phyloP scores from a whole-genome alignment of 208 protist genomes.

The Novymonas esmeraldas region DNA sequence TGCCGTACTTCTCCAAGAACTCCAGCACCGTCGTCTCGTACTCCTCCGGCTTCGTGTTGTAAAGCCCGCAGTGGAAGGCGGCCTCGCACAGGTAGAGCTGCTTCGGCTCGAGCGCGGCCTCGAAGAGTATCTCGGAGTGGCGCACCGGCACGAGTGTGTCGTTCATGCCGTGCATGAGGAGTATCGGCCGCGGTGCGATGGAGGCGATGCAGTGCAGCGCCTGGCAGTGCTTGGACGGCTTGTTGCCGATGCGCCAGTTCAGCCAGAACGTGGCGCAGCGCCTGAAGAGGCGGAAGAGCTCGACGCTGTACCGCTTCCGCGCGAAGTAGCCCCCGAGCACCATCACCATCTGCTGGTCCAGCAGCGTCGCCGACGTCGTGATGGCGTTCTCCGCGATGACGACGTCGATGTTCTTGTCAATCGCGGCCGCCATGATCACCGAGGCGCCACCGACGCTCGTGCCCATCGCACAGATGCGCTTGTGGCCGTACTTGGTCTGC shows the following conservation, averaged over 20 bases:
- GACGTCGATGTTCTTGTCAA: constrained; percentile 83
- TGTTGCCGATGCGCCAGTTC: constrained; percentile 88
- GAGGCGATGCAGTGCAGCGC: constrained; percentile 81
- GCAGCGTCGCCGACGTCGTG: constrained; percentile 76
- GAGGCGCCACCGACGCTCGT: constrained; percentile 90
- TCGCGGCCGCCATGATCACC: constrained; percentile 89
- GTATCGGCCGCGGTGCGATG: constrained; percentile 76
- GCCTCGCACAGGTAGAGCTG: constrained; percentile 85
- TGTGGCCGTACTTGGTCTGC: constrained; percentile 65
- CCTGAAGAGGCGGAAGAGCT: constrained; percentile 75
- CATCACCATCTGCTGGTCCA: constrained; percentile 79
- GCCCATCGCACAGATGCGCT: constrained; percentile 82
- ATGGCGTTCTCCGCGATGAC: constrained; percentile 92
- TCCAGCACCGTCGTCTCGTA: constrained; percentile 70
- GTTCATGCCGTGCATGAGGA: constrained; percentile 90
- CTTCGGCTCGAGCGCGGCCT: constrained; percentile 83
- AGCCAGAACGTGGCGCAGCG: constrained; percentile 73
- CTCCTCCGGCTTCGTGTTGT: constrained; percentile 84
- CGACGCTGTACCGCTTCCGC: constrained; percentile 47
- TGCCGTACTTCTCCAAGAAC: constrained; percentile 59
- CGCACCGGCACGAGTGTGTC: constrained; percentile 86
- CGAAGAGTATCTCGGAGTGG: constrained; percentile 84
- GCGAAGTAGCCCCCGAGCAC: constrained; percentile 81
- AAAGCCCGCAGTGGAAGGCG: constrained; percentile 90
- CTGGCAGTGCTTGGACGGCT: constrained; percentile 83